Base-by-base conservation (phyloP, 352 stramenopile species). In the Pythium myriotylum region DNA sequence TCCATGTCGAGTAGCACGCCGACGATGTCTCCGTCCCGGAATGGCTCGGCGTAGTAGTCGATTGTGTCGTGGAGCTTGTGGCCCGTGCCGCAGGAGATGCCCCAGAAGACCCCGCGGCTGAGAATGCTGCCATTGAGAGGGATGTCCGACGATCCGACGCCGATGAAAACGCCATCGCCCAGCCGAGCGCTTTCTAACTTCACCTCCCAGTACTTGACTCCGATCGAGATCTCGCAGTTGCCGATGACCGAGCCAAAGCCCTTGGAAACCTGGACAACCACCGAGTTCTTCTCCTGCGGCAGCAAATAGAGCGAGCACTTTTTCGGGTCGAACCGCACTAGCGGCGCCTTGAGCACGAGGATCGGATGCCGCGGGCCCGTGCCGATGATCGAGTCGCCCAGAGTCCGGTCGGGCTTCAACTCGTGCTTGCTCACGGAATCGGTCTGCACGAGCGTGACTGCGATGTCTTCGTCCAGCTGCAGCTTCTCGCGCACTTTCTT, bases 191-290 rank as follows among this genome's bases (percentile, higher is more conserved):
- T 81, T 19, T 83, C 49, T 17, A 94, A 52, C 59, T 88, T 59
- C 10, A 90, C 78, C 56, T 94, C 83, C 85, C 85, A 94, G 68
- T 94, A 94, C 69, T 92, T 92, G 56, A 92, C 73, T 3, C 83
- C 85, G 52, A 79, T 77, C 12, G 67, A 53, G 13, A 91, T 65
- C 23, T 86, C 72, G 10, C 61, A 73, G 35, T 81, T 89, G 40
- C 79, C 79, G 17, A 92, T 47, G 7, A 92, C 74, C 0, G 80
- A 86, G 6, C 78, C 81, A 54, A 77, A 85, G 0, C 85, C 85
- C 52, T 88, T 84, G 0, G 73, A 73, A 19, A 87, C 68, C 46
- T 92, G 85, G 24, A 86, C 73, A 6, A 73, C 81, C 4, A 55
- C 62, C 1, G 75, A 74, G 42, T 79, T 68, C 12, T 73, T 73